Conservation (phyloP, 2,329 filamentous ascomycete genomes). For the Talaromyces sp. region DNA sequence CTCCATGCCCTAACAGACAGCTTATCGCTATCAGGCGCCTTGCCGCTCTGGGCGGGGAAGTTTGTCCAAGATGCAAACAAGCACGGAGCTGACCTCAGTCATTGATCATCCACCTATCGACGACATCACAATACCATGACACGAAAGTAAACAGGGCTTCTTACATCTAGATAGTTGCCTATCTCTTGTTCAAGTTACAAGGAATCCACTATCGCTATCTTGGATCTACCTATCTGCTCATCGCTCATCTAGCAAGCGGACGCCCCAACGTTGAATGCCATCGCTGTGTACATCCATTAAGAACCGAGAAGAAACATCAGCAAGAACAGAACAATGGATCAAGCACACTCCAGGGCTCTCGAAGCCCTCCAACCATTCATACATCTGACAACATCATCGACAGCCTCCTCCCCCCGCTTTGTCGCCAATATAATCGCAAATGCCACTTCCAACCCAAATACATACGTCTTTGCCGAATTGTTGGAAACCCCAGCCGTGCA, state of each 20-base stretch:
- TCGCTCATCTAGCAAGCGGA: neutral
- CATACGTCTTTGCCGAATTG: conserved; percentile 92
- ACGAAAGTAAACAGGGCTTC: neutral
- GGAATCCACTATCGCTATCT: neutral
- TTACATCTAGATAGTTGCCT: neutral
- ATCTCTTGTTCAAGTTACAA: neutral
- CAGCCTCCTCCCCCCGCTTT: conserved; percentile 64
- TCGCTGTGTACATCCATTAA: neutral
- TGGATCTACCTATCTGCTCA: neutral
- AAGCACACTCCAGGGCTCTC: conserved; percentile 48
- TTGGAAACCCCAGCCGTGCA: conserved; percentile 75
- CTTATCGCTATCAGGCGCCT: neutral
- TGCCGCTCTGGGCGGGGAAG: neutral
- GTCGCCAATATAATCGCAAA: conserved; percentile 80
- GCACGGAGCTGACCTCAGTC: neutral
- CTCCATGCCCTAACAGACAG: neutral
- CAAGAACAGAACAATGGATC: conserved; percentile 36
- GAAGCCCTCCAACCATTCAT: conserved; percentile 76
- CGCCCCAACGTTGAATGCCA: neutral
- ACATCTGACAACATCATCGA: conserved; percentile 78
- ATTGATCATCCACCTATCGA: neutral
- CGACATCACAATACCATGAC: neutral
- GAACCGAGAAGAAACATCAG: neutral
- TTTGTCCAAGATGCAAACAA: conserved; percentile 7
- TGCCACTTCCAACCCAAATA: conserved; percentile 83